Percentiles rank a stretch among this genome's conserved stretches.
Conservation (phyloP, 2,329 filamentous ascomycete species). For the Monosporascus ibericus region DNA sequence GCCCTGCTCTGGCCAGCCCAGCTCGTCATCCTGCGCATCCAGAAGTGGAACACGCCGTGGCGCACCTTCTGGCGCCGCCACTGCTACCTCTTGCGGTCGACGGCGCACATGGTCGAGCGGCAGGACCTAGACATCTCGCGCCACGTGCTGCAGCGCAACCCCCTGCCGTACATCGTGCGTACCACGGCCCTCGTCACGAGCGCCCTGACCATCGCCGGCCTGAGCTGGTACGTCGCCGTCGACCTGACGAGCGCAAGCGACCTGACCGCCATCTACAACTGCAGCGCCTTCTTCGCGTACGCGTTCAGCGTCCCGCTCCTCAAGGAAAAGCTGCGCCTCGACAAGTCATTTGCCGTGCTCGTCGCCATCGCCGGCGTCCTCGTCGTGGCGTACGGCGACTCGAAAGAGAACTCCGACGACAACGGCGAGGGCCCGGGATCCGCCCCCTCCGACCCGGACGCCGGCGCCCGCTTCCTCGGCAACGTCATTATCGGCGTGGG, state of each 20-base stretch:
- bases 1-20: constrained; percentile 80
- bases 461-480: constrained; percentile 66
- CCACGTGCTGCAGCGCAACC: constrained; percentile 31
- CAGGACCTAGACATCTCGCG: constrained; percentile 63
- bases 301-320: constrained; percentile 90
- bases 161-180: constrained; percentile 64
- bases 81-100: constrained; percentile 43
- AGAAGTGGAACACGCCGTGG: constrained; percentile 76
- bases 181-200: constrained; percentile 79
- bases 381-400: constrained; percentile 90
- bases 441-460: constrained; percentile 27
- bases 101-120: constrained; percentile 76
- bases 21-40: constrained; percentile 71
- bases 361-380: constrained; percentile 87
- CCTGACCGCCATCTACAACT: constrained; percentile 97
- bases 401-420: constrained; percentile 45
- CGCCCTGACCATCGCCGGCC: constrained; percentile 81
- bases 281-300: constrained; percentile 97
- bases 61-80: constrained; percentile 72
- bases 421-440: constrained; percentile 26
- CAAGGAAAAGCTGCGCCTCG: constrained; percentile 73
- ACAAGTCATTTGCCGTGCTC: constrained; percentile 80
- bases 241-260: constrained; percentile 89
- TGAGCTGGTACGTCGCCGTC: constrained; percentile 94
- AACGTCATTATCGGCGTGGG: constrained; percentile 90